Base-by-base conservation (phyloP, 139 green algal species). In the Eudorina sp. region DNA sequence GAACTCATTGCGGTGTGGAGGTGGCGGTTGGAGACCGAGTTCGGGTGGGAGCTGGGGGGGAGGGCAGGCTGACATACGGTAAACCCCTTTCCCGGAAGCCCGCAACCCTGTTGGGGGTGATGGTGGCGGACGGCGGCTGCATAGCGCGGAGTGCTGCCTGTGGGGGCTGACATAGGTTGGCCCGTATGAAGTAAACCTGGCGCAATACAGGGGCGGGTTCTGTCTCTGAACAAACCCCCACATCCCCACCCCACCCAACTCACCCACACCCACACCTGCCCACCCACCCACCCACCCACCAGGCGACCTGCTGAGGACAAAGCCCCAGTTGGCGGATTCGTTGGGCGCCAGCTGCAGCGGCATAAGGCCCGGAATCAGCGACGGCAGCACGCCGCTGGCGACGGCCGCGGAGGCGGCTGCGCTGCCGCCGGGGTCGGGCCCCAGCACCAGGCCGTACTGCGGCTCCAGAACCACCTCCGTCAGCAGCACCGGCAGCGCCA, bases 391-490 rank as follows among this genome's bases (percentile, higher is more conserved):
- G 7, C 19, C 79, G 36, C 78, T 43, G 16, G 41, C 40, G 23
- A 13, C 43, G 4, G 14, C 72, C 0, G 21, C 40, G 7, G 3
- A 38, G 4, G 9, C 76, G 34, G 36, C n/a, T n/a, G n/a, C 16
- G 34, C 19, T 34, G 13, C 41, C 43, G 31, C 13, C 53, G 34
- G 53, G 34, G 6, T 31, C 23, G 21, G 43, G 23, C 34, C 66
- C 55, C 45, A 82, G 68, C 48, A 18, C 27, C 48, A 88, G 48
- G 2, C 83, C 83, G 40, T 40, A 38, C 83, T 88, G 83, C 34
- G 83, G 83, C 83, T 88, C 83, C 68, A 88, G 68, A 36, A 38
- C 48, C 68, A 80, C 25, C 9, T 41, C 25, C n/a, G 83, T 60
- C 1, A 88, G 9, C 34, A 73, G 11, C 34, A 72, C 68, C 5